Base-by-base conservation (phyloP, 805 yeast genomes). In the Candida caryicola region DNA sequence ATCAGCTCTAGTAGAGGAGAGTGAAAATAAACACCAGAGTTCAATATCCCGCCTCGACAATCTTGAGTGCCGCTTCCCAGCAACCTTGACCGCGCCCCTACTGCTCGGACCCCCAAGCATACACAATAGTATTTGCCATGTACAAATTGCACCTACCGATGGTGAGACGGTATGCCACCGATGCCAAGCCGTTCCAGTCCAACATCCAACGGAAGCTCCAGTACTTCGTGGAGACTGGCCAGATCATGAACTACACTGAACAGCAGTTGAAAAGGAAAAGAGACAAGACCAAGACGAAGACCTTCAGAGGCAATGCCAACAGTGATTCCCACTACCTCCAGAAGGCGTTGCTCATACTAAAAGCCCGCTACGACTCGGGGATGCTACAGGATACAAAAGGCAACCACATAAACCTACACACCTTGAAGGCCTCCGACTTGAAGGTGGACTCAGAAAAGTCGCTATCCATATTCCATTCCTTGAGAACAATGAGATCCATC, bases 141-240 rank as follows among this genome's bases (percentile, higher is more conserved):
- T 21, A 21, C 10, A 21, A 21, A 21, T 21, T 10, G 10, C 10
- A 21, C 10, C 25, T 21, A 7, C 25, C 25, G 10, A 7, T 21
- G 25, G 10, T 21, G 10, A 21, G 25, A 21, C 25, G 10, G 7
- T 10, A 21, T 15, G 5, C 23, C 9, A 15, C 33, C 10, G 12
- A 5, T 17, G 13, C 23, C 23, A 30, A 30, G 13, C 25, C 33
- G 5, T 21, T 7, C 10, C 12, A 13, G 7, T 43, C 52, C 25
- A 41, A 48, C 33, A 38, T 52, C 14, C 47, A 40, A 33, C 31
- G 50, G 14, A 57, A 61, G 31, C 52, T 64, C 18, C 45, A 51
- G n/a, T 47, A 57, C 43, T 60, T 57, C 33, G 31, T 55, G 9
- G 54, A 60, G 26, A 55, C 64, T 0, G 66, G 67, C 5, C 55